Evolutionary conservation across 352 stramenopile species (phyloP), one percentile per base, ranked within the genome.

Genomic region (Phytophthora pseudosyringae): DNA sequence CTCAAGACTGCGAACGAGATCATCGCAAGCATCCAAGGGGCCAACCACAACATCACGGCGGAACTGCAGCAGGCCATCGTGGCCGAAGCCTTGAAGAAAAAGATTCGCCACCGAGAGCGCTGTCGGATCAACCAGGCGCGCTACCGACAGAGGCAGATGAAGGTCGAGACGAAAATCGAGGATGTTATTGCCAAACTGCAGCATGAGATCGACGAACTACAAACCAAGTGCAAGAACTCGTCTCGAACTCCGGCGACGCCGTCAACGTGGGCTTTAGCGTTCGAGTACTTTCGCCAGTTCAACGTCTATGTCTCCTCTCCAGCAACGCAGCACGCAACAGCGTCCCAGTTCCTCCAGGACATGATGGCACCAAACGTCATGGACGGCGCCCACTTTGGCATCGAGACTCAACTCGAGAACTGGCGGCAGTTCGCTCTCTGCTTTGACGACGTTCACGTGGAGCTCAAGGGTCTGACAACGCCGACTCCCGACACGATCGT

Each of bases 251-350:
- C 32, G 4, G 36, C 25, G 5, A 41, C 26, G 0, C 49, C 31
- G 1, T 48, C 31, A 4, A 28, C 16, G 25, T 59, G 58, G 58
- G 48, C 29, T 11, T 31, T 59, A 5, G 50, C 26, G 3, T 47
- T 25, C 5, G 40, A 59, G 10, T 66, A 66, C n/a, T 59, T 66
- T 13, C 40, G 40, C 15, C 40, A 55, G 3, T 60, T 66, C 26
- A 44, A 54, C 7, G n/a, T 44, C 32, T 59, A 48, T 41, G 5
- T 59, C 29, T 60, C 40, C 2, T 44, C 40, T 15, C 58, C 58
- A 4, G 11, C 4, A 33, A 48, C 12, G 16, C 8, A 49, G n/a
- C 7, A 18, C 9, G 12, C 28, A 1, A 43, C 32, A 0, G 40
- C 40, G 8, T 39, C 18, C 15, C n/a, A 40, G 0, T 66, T 60